Conservation (phyloP, 2,329 filamentous ascomycete species). For the Pseudogymnoascus sp. region DNA sequence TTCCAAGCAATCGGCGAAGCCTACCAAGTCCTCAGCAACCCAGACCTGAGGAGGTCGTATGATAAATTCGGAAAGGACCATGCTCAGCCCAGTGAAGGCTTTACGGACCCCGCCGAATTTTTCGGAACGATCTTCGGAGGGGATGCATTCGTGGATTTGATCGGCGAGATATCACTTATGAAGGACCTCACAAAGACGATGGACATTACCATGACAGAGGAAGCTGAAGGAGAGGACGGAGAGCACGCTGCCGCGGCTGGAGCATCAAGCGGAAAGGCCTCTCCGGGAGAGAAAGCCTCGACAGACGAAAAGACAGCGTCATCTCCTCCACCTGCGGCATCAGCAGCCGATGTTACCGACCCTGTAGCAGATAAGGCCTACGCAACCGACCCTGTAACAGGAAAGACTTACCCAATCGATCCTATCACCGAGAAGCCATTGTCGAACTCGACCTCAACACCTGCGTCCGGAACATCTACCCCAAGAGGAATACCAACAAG, state of each 20-base stretch:
- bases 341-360: conserved; percentile 12
- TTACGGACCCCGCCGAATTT: conserved; percentile 94
- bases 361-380: conserved; percentile 10
- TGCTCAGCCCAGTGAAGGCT: conserved; percentile 82
- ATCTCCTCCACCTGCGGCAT: conserved; percentile 32
- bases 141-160: conserved; percentile 91
- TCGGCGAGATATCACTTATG: conserved; percentile 97
- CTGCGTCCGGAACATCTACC: conserved; percentile 38
- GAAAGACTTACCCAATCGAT: neutral
- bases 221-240: conserved; percentile 55
- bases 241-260: conserved; percentile 42
- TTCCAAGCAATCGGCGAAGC: conserved; percentile 81
- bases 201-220: conserved; percentile 87
- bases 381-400: neutral
- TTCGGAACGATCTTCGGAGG: conserved; percentile 98
- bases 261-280: conserved; percentile 22
- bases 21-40: conserved; percentile 76
- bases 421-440: conserved; percentile 23
- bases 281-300: conserved; percentile 24
- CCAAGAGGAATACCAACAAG: conserved; percentile 60
- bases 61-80: conserved; percentile 96
- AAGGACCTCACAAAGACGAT: conserved; percentile 97
- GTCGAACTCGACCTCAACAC: conserved; percentile 17
- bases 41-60: conserved; percentile 81
- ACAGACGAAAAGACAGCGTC: conserved; percentile 31